phyloP scores from a whole-genome alignment of 768 basidiomycete genomes.

The Albatrellus ellisii region DNA sequence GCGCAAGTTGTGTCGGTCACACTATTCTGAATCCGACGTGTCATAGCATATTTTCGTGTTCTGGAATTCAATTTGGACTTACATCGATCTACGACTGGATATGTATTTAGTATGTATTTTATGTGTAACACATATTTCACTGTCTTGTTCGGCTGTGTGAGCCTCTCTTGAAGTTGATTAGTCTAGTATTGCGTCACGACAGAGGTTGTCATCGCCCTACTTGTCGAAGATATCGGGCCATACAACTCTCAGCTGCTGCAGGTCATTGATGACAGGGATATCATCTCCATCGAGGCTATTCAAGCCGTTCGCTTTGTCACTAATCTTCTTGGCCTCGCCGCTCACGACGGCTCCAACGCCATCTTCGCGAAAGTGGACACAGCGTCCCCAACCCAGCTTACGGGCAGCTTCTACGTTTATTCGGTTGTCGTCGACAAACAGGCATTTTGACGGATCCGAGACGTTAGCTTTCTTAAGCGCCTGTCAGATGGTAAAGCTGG shows the following conservation, averaged over 20 bases:
- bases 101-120: too few relatives aligned
- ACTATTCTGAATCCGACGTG: slow-evolving; percentile 33
- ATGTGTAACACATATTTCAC: too few relatives aligned
- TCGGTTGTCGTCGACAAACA: slow-evolving; percentile 71
- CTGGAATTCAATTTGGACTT: too few relatives aligned
- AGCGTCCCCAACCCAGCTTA: slow-evolving; percentile 54
- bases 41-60: background rate
- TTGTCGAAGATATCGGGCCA: slow-evolving; percentile 67
- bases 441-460: slow-evolving; percentile 54
- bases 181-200: too few relatives aligned
- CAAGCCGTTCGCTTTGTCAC: slow-evolving; percentile 23
- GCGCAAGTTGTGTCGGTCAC: slow-evolving; percentile 68
- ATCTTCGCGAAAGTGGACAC: slow-evolving; percentile 66
- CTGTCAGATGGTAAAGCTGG: slow-evolving; percentile 23
- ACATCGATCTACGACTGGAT: too few relatives aligned
- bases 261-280: slow-evolving; percentile 36
- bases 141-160: too few relatives aligned
- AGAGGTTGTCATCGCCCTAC: too few relatives aligned
- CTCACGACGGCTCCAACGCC: slow-evolving; percentile 53
- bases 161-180: background rate
- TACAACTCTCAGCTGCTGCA: slow-evolving; percentile 55
- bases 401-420: slow-evolving; percentile 57
- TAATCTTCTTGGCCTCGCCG: slow-evolving; percentile 36
- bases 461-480: slow-evolving; percentile 52
- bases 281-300: slow-evolving; percentile 29